Conservation (phyloP, 345 rosid species). For the Clausena lansium region DNA sequence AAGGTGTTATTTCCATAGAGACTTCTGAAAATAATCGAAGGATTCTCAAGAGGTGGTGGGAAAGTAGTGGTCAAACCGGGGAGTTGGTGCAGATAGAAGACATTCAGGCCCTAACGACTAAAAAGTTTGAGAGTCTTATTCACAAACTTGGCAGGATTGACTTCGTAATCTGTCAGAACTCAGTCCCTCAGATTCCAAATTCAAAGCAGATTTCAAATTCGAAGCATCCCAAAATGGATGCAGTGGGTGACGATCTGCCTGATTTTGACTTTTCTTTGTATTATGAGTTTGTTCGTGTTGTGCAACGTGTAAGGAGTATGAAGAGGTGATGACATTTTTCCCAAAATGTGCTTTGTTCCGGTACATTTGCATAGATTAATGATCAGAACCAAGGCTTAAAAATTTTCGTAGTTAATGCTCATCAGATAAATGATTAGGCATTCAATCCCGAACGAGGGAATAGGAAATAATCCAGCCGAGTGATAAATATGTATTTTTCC, state of each 20-base stretch:
- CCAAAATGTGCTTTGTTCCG: background rate
- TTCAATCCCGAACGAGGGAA: background rate
- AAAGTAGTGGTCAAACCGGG: constrained; percentile 60
- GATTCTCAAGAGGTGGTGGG: constrained; percentile 80
- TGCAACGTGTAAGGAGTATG: constrained; percentile 57
- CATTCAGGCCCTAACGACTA: constrained; percentile 55
- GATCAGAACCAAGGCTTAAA: background rate
- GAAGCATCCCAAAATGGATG: constrained; percentile 18
- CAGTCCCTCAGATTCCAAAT: constrained; percentile 34
- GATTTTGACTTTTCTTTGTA: constrained; percentile 62
- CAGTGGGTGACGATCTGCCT: constrained; percentile 12
- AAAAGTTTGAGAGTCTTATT: constrained; percentile 43
- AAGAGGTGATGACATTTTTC: constrained; percentile 21
- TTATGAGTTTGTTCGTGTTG: constrained; percentile 70
- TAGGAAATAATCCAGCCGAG: too few relatives aligned
- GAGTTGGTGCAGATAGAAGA: constrained; percentile 73
- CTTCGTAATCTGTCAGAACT: constrained; percentile 70
- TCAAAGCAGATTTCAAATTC: background rate
- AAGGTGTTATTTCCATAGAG: constrained; percentile 73
- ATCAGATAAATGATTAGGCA: background rate
- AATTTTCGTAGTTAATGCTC: background rate
- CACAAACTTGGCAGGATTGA: constrained; percentile 65
- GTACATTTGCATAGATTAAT: background rate
- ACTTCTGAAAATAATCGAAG: constrained; percentile 48
- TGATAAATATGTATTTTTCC: background rate